These are phyloP conservation scores for Coprinellus micaceus DNA, from an alignment of 768 basidiomycete genomes.

Conservation along the genomic window DNA sequence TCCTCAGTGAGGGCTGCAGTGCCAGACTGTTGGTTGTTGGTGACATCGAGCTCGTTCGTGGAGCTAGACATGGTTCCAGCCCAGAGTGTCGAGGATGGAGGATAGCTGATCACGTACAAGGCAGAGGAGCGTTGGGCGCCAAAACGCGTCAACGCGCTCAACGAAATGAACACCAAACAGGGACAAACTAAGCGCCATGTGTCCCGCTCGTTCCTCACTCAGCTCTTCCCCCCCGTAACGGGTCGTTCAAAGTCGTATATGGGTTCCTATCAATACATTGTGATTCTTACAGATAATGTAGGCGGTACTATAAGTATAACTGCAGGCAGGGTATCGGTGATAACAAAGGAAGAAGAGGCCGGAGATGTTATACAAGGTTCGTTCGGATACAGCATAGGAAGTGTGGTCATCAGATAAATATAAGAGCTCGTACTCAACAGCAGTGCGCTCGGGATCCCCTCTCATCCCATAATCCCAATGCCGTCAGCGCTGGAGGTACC, in stretches of 20 bases:
- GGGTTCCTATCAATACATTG: neutral
- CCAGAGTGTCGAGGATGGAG: neutral
- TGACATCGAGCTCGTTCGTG: neutral
- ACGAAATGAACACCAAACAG: constrained; percentile 5
- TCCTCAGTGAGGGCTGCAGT: constrained; percentile 59
- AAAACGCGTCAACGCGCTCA: constrained; percentile 5
- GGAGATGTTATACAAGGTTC: neutral
- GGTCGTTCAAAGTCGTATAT: neutral
- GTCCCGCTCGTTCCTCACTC: neutral
- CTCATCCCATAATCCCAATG: constrained; percentile 36
- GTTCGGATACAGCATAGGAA: constrained; percentile 1
- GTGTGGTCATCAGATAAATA: constrained; percentile 5
- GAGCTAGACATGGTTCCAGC: neutral
- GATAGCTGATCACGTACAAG: neutral
- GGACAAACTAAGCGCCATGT: neutral
- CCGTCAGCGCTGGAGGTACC: constrained; percentile 57
- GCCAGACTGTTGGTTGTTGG: neutral
- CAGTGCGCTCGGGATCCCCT: too few relatives aligned
- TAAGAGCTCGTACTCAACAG: too few relatives aligned
- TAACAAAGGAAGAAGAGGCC: neutral
- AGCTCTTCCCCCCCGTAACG: neutral
- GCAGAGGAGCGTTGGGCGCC: neutral
- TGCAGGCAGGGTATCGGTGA: neutral
- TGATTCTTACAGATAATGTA: constrained; percentile 1
- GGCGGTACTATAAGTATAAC: neutral